These are phyloP conservation scores for Peronospora belbahrii DNA, from an alignment of 352 stramenopile species.

Conservation along the genomic window DNA sequence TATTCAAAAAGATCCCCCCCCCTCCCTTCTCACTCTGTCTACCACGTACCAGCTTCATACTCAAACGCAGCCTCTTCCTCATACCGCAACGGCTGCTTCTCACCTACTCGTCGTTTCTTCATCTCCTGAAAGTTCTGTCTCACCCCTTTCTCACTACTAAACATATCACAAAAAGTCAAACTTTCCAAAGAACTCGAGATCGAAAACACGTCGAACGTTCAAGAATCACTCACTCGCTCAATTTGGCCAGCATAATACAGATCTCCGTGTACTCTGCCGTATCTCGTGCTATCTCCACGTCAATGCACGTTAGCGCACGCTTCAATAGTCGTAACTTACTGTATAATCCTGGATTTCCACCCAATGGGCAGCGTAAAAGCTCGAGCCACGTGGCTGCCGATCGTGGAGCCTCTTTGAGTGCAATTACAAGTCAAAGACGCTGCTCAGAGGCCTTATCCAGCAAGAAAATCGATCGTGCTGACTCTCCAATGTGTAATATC, in stretches of 20 bases:
- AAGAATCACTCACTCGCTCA: constrained; percentile 32
- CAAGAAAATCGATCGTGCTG: constrained; percentile 51
- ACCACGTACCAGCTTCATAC: constrained; percentile 9
- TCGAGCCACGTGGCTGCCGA: constrained; percentile 45
- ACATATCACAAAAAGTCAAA: constrained; percentile 2
- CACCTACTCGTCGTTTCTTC: constrained; percentile 44
- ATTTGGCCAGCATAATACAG: constrained; percentile 48
- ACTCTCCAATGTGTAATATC: constrained; percentile 51
- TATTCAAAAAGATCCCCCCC: too few species aligned
- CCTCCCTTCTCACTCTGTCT: neutral
- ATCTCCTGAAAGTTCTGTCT: constrained; percentile 52
- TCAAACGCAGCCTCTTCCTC: constrained; percentile 65
- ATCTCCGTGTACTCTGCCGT: constrained; percentile 45
- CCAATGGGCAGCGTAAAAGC: constrained; percentile 40
- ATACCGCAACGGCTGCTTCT: constrained; percentile 42
- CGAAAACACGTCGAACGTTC: neutral
- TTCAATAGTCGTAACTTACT: constrained; percentile 35
- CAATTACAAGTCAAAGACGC: constrained; percentile 37
- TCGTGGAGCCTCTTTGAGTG: constrained; percentile 38
- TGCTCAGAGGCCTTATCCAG: constrained; percentile 38
- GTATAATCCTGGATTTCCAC: constrained; percentile 34
- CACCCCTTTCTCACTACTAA: constrained; percentile 37
- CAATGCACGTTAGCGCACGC: constrained; percentile 36
- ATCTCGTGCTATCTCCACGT: constrained; percentile 23
- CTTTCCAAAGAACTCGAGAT: too few species aligned